Base-by-base conservation (phyloP, 1,284 basidiomycete species). In the Neolentinus lepideus region DNA sequence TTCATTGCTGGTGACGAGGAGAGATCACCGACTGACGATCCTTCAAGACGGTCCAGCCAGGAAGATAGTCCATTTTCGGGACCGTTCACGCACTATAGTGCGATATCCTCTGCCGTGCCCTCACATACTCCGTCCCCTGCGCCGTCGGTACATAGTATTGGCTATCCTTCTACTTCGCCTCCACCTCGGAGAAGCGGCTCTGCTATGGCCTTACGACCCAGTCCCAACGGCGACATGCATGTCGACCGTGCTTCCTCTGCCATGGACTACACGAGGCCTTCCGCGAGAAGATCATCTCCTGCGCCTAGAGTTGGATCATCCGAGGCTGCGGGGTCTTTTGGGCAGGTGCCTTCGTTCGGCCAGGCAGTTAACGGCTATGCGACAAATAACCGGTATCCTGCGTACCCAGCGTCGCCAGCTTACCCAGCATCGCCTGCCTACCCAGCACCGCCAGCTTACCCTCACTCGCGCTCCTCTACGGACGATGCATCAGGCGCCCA, bases 31-130 rank as follows among this genome's bases (percentile, higher is more conserved):
- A 69, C 74, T 8, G 66, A 70, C 19, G 65, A 72, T 8, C 70
- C 69, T 22, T 71, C 75, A 25, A 73, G 76, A 14, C 59, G 64
- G 19, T 65, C 68, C 2, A 80, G 75, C 63, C 69, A 75, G 31
- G 72, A 70, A 51, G 76, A 70, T 59, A 72, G 66, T 57, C 70
- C 69, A 8, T 80, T 79, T 60, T 75, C 81, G 11, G 96, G 95
- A 0, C 92, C 96, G 6, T 99, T 99, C 71, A 87, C 93, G 21
- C 94, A 94, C 64, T 98, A 92, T 71, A 94, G 90, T 63, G 86
- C 93, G 16, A 98, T 99, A 62, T 93, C 96, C 0, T 94, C 93
- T 0, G 77, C 83, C 12, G 79, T 84, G 1, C 76, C 82, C 25
- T 90, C 88, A 10, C 79, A 83, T 10, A 80, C 81, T 47, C 81